phyloP scores from a whole-genome alignment of 192 early-diverging fungal genomes.

The Dissophora ornata region DNA sequence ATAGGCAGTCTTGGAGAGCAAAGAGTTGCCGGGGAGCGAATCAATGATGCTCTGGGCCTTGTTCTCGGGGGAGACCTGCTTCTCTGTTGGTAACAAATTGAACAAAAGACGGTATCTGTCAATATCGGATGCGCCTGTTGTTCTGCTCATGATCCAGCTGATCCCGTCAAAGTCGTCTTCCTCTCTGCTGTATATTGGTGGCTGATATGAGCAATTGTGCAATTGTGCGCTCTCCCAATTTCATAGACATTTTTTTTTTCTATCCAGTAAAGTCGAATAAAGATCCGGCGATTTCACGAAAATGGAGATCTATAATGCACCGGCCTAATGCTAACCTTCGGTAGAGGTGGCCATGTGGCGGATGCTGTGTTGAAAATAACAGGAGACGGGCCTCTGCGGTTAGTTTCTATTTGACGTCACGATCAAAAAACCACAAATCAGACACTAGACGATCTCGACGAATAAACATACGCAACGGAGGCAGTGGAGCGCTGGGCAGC shows the following conservation, averaged over 20 bases:
- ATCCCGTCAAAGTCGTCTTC: too few relatives aligned
- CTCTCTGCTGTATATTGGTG: too few relatives aligned
- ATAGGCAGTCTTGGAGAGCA: conserved; percentile 90
- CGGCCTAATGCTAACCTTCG: conserved; percentile 54
- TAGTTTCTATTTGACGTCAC: conserved; percentile 7
- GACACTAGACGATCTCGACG: neutral
- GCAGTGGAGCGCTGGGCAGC: conserved; percentile 56
- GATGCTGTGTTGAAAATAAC: conserved; percentile 28
- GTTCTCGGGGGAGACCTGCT: conserved; percentile 74
- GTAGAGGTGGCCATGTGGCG: conserved; percentile 55
- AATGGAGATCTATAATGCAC: too few relatives aligned
- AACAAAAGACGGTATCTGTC: conserved; percentile 1
- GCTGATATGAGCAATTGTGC: too few relatives aligned
- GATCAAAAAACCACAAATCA: neutral
- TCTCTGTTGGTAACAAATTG: conserved; percentile 22
- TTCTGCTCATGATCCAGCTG: too few relatives aligned
- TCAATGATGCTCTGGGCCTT: conserved; percentile 94
- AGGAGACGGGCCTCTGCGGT: too few relatives aligned
- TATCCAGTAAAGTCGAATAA: too few relatives aligned
- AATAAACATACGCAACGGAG: conserved; percentile 48
- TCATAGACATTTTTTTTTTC: too few relatives aligned
- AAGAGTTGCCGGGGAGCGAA: conserved; percentile 88
- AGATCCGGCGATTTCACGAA: too few relatives aligned
- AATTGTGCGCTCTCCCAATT: too few relatives aligned
- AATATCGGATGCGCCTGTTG: too few relatives aligned